Evolutionary conservation across 768 basidiomycete genomes (phyloP), one percentile per base, ranked within the genome.

Genomic region (Mycena olivaceomarginata): DNA sequence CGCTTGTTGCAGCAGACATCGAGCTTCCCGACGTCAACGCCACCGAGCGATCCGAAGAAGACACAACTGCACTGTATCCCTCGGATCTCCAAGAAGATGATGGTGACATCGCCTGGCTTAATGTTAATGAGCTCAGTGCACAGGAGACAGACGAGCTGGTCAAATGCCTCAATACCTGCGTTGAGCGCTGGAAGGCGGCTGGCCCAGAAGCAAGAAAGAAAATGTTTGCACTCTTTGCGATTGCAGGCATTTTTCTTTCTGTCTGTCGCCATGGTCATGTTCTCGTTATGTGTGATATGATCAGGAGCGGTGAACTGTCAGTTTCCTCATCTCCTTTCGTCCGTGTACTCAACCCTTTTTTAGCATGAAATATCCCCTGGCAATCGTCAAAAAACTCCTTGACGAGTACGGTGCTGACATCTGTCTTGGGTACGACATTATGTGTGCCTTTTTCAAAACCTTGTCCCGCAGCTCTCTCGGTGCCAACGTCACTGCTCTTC

Each of bases 291-390:
- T 31, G 31, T 31, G 31, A 31, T 31, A 31, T 31, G 31, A 66
- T 66, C 10, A 41, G 64, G 5, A 66, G 43, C 12, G 64, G 64
- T 15, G 64, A 66, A 31, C 18, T 66, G 64, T 66, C 25, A 13
- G 64, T 20, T 15, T 22, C 31, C 15, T 40, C 16, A 31, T 37
- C 10, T 39, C 12, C 20, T 18, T 39, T 18, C 0, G 4, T 43
- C 20, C 5, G 18, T 6, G 22, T 22, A 31, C 1, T 66, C 2
- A 46, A 20, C 20, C 43, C 1, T 2, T 16, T 10, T n/a, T 31
- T 8, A 66, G 64, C 5, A 66, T 66, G 64, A 66, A 66, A 16
- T 66, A 66, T 16, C 64, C 64, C 2, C 45, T 66, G 11, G 64
- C 64, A 12, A 66, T 66, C 6, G 25, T 48, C 22, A n/a, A 43